These are phyloP conservation scores for Penicillium soppii DNA, from an alignment of 495 filamentous ascomycete genomes.

Conservation along the genomic window DNA sequence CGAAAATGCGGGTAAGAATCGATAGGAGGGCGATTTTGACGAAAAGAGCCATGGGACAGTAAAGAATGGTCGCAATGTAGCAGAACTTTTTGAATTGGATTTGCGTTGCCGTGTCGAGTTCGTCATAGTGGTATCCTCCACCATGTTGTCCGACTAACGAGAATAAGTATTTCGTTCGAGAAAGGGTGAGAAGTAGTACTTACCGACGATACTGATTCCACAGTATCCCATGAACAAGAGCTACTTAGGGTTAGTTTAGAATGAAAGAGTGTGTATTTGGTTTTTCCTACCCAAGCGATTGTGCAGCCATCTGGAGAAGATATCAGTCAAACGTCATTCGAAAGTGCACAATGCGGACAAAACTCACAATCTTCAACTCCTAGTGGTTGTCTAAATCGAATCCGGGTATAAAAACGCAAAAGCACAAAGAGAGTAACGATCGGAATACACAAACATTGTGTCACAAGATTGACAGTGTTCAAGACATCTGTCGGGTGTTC, in stretches of 20 bases:
- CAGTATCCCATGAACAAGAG: constrained; percentile 42
- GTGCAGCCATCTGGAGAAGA: constrained; percentile 29
- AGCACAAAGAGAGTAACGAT: constrained; percentile 38
- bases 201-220: constrained; percentile 33
- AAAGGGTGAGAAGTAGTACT: constrained; percentile 6
- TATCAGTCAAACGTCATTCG: constrained; percentile 4
- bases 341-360: background rate
- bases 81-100: constrained; percentile 38
- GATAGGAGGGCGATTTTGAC: constrained; percentile 48
- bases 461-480: constrained; percentile 40
- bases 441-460: constrained; percentile 46
- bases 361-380: constrained; percentile 44
- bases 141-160: constrained; percentile 36
- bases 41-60: constrained; percentile 49
- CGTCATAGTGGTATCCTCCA: constrained; percentile 33
- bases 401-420: constrained; percentile 38
- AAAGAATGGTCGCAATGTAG: constrained; percentile 44
- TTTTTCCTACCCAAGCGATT: constrained; percentile 33
- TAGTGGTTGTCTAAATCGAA: constrained; percentile 34
- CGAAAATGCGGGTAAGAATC: constrained; percentile 48
- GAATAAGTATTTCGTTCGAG: background rate
- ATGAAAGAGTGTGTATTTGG: too few species aligned
- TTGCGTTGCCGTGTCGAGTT: constrained; percentile 18
- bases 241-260: constrained; percentile 9
- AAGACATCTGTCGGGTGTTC: constrained; percentile 34